Base-by-base conservation (phyloP, 257 asterid genomes). In the Penstemon davidsonii region DNA sequence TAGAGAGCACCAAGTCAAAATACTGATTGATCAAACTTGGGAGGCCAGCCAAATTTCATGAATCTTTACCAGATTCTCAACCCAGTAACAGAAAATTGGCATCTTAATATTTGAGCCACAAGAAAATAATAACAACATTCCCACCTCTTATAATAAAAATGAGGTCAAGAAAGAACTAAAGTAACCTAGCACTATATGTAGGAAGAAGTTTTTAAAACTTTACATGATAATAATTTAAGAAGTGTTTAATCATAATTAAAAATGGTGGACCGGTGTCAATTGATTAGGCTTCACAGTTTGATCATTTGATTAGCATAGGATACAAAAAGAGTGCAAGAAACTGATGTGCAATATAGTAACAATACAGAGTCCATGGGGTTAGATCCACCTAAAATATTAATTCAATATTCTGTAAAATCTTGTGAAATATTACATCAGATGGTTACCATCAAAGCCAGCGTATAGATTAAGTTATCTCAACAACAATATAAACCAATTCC, bases 1-100 rank as follows among this genome's bases (percentile, higher is more conserved):
- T 25, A 25, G 33, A 25, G 33, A 58, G 33, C 64, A 37, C 5
- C 7, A 58, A 55, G 4, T 55, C 12, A 55, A 2, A 7, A 36
- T 6, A 2, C 8, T 4, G 36, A 56, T 19, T 38, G 57, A 51
- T 51, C 74, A 72, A 7, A 58, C 55, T 38, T 56, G 46, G 58
- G 33, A 59, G 58, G 45, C 25, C 9, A 64, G 13, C 7, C 19
- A 63, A 45, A 47, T 54, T 45, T 19, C 47, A 41, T 66, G 65
- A n/a, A 66, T 46, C 13, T 39, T 39, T 56, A 52, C 60, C 58
- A 62, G 40, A 62, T 52, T 38, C 18, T 18, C 69, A 59, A 37
- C 56, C 69, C 11, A 44, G 52, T 6, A 60, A 50, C 47, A 7
- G 33, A 39, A 9, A 42, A 18, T 0, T 49, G 13, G 54, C 13